Evolutionary conservation across 305 asterid genomes (phyloP).

Genomic region (Galium porrigens): DNA sequence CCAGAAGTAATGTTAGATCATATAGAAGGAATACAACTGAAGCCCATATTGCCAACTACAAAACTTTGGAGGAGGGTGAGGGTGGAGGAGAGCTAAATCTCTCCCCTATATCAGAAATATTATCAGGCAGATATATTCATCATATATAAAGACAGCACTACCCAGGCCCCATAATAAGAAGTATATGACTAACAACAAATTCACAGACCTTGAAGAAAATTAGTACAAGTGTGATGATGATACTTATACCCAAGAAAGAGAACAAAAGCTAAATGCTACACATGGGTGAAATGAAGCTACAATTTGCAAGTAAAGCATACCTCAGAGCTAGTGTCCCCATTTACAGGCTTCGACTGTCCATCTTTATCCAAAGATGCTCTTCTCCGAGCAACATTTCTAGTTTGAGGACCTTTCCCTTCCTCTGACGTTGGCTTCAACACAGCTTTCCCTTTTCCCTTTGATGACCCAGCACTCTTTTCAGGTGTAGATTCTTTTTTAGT

Average conservation of each 20-base stretch:
- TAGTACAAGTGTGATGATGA: neutral
- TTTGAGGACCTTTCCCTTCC: conserved; percentile 75
- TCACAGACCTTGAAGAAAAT: neutral
- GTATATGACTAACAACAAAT: neutral
- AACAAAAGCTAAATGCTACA: neutral
- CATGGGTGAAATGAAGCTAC: neutral
- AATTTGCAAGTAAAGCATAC: conserved; percentile 25
- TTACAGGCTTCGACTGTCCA: conserved; percentile 53
- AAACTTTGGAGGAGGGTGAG: too few species aligned
- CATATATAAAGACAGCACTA: too few species aligned
- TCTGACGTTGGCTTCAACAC: conserved; percentile 61
- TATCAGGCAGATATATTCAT: neutral
- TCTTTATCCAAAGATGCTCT: conserved; percentile 76
- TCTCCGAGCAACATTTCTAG: conserved; percentile 73
- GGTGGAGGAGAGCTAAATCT: neutral
- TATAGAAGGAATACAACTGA: neutral
- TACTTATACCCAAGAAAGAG: neutral
- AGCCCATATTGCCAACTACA: too few species aligned
- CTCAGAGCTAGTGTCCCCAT: conserved; percentile 79
- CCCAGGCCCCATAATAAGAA: neutral
- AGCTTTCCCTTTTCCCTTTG: conserved; percentile 86
- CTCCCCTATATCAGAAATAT: neutral
- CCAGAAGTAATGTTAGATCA: neutral
- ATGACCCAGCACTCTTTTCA: conserved; percentile 47
- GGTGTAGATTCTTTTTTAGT: conserved; percentile 41